Base-by-base conservation (phyloP, 345 rosid species). In the Dimocarpus longan region DNA sequence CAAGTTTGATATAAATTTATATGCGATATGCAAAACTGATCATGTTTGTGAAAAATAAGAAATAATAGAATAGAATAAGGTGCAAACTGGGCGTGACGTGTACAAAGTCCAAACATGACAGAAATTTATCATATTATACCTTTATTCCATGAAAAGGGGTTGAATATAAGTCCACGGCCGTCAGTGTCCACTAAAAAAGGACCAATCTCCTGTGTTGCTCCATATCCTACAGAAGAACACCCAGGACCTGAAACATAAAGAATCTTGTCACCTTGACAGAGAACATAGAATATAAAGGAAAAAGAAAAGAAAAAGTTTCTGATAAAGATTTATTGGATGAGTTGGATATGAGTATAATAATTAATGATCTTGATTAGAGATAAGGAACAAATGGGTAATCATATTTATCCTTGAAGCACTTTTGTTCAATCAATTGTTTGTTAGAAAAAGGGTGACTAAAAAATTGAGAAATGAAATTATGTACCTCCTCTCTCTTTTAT, bases 171-270 rank as follows among this genome's bases (percentile, higher is more conserved):
- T 68, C 86, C 90, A 40, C 76, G 86, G 6, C 93, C 97, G 62
- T 85, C 84, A 67, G 82, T 74, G 84, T 90, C 95, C 83, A 93
- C 98, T 71, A 95, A 68, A 86, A 95, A 93, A 80, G 98, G 98
- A 71, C 98, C 98, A 86, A 89, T 92, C 88, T 95, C 99, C 87
- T 95, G 98, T 74, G 94, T 91, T 83, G 97, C 99, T 73, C 99
- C 99, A 75, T 95, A 92, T 79, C 96, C 98, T 84, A 95, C 92
- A 74, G 98, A 95, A 78, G 99, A 95, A 86, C 99, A 95, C 66
- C 98, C 98, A 78, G 98, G 98, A 66, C 99, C 98, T 95, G 88
- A 65, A 87, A 79, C 87, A 86, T 71, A 62, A 46, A 80, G 83
- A 81, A 76, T 74, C 84, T 84, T 88, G 87, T 88, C 87, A 83